Evolutionary conservation across 1,284 basidiomycete genomes (phyloP), one percentile per base, ranked within the genome.

Genomic region (Malassezia obtusa): DNA sequence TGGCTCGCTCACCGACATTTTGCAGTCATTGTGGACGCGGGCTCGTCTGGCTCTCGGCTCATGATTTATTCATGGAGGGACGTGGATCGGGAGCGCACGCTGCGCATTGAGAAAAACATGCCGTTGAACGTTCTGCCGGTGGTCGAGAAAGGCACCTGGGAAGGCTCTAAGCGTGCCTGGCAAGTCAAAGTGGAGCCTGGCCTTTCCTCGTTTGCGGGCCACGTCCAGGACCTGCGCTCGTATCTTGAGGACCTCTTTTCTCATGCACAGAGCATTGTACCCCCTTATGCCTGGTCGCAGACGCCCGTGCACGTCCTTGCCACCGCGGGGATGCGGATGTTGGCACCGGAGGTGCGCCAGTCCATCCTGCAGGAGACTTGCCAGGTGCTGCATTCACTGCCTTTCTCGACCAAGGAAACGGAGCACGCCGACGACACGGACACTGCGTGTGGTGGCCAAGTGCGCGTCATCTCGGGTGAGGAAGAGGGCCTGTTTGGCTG

Each of bases 21-120:
- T 77, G 91, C 89, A 45, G 83, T 98, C 58, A 89, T 98, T 53
- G 86, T 99, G 73, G 92, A 99, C 78, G 92, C 92, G 66, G 92
- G 92, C 60, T 94, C 89, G 69, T 95, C 90, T 11, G 92, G 92
- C 32, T 96, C 91, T 6, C 80, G 94, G 45, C 79, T 96, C 43
- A 91, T 94, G 76, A 89, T 98, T 62, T 98, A 98, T 78, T 90
- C 87, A 68, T 98, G 92, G 92, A 83, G 81, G 60, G 86, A 95
- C 73, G 83, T 89, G 17, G 79, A 81, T 49, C 75, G 80, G 1
- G 77, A 79, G 53, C 67, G 76, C 3, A 59, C 50, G 63, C 67
- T 69, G 37, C 71, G 64, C 40, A 70, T 63, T 43, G 61, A 53
- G 21, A 58, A 61, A 19, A 65, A 65, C n/a, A 45, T 67, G 14